phyloP scores from a whole-genome alignment of 352 stramenopile species.

The Globisporangium sylvaticum region DNA sequence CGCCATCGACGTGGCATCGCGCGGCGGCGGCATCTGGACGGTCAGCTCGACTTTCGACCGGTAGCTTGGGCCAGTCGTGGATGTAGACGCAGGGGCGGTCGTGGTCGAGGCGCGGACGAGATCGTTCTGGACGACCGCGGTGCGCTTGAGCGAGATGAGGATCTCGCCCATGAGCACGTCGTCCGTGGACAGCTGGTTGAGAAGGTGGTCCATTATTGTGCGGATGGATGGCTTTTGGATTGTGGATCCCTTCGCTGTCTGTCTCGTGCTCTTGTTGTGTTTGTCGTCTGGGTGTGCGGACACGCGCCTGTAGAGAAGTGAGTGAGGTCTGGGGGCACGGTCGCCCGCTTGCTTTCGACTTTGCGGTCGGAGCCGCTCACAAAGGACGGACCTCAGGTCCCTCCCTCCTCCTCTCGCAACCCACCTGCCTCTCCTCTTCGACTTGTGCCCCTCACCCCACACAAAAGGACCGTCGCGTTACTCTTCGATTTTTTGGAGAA shows the following conservation, averaged over 20 bases:
- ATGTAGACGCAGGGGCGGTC: neutral
- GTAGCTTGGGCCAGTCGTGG: slow-evolving; percentile 21
- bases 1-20: slow-evolving; percentile 20
- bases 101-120: neutral
- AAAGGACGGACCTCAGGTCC: neutral
- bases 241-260: neutral
- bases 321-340: slow-evolving; percentile 11
- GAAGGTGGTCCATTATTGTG: slow-evolving; percentile 3
- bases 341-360: neutral
- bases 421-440: slow-evolving; percentile 6
- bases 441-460: neutral
- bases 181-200: slow-evolving; percentile 38
- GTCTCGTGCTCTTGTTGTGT: slow-evolving; percentile 1
- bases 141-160: slow-evolving; percentile 70
- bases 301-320: slow-evolving; percentile 15
- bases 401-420: slow-evolving; percentile 7
- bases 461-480: neutral
- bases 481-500: slow-evolving; percentile 10
- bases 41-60: slow-evolving; percentile 45
- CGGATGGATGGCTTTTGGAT: slow-evolving; percentile 1
- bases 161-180: slow-evolving; percentile 76
- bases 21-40: slow-evolving; percentile 29
- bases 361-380: neutral
- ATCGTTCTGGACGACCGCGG: slow-evolving; percentile 24
- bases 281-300: slow-evolving; percentile 7